These are phyloP conservation scores for Athelia sp. DNA, from an alignment of 1,284 basidiomycete genomes.

Conservation along the genomic window DNA sequence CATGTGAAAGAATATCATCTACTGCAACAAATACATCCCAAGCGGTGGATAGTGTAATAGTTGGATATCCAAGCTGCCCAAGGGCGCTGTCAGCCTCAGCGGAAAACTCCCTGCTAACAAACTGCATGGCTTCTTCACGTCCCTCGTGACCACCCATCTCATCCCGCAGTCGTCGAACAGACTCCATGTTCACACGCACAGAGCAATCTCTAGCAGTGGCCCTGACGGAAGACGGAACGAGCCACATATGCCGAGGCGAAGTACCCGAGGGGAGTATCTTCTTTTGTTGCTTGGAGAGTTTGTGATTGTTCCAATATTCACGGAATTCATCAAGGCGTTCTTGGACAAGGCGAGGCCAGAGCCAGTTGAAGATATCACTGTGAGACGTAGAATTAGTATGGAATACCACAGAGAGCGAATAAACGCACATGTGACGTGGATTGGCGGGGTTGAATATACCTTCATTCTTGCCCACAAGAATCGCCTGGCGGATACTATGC, in stretches of 20 bases:
- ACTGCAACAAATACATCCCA: background rate
- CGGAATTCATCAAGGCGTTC: constrained; percentile 15
- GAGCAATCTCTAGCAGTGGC: constrained; percentile 9
- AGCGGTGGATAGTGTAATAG: background rate
- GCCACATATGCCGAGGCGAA: constrained; percentile 17
- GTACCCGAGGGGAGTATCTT: constrained; percentile 19
- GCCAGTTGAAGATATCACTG: constrained; percentile 19
- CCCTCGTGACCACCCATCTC: constrained; percentile 10
- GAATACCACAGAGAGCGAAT: background rate
- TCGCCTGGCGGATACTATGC: constrained; percentile 3
- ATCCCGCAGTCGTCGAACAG: constrained; percentile 14
- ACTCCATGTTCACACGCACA: constrained; percentile 11
- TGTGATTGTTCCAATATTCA: constrained; percentile 22
- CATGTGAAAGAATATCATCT: too few species aligned
- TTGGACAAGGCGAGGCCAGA: constrained; percentile 22
- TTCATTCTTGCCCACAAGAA: constrained; percentile 4
- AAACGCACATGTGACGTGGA: constrained; percentile 14
- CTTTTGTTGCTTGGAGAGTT: constrained; percentile 12
- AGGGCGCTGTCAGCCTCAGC: constrained; percentile 10
- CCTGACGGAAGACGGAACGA: constrained; percentile 8
- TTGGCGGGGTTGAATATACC: constrained; percentile 16
- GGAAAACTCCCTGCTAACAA: constrained; percentile 18
- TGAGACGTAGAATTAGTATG: background rate
- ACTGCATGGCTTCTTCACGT: constrained; percentile 17
- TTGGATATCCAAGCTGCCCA: background rate